Base-by-base conservation (phyloP, 2,329 filamentous ascomycete species). In the Colletotrichum costaricense region DNA sequence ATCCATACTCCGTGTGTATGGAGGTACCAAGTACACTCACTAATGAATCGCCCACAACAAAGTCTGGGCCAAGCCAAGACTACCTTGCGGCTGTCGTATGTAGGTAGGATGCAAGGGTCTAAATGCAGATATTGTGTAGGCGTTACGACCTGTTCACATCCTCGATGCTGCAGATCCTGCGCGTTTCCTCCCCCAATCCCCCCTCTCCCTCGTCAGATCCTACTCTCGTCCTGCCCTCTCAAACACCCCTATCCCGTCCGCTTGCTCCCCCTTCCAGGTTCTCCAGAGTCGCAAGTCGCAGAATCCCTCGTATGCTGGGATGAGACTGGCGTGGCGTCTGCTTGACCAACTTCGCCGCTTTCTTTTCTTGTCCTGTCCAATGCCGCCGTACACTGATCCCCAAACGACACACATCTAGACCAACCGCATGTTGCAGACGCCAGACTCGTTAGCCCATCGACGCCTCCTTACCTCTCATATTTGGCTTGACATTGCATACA, bases 291-390 rank as follows among this genome's bases (percentile, higher is more conserved):
- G 46, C 42, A 62, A 28, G 59, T 57, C 67, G 35, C 65, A 67
- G 65, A 42, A 68, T 72, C 64, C 55, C 35, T 57, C 26, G 35
- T 57, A 35, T 12, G 22, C 57, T 38, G 35, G 56, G 52, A 35
- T 55, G 68, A 67, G 72, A 72, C 72, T 67, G 72, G 72, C 55
- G 63, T 67, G 69, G 64, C 42, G 68, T 72, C 63, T 68, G 72
- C 64, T 52, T 68, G 58, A 38, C 59, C 63, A 38, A 30, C n/a
- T 56, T 56, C 28, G 63, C 56, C 24, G 55, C 42, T 49, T 68
- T 26, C 55, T 67, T 67, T 72, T 57, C 56, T 46, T 11, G 28
- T 68, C 7, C 69, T 63, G 57, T 55, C 69, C 69, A 68, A 35
- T 63, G 49, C 49, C 42, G 60, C 56, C 33, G 22, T 52, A 49